Evolutionary conservation across 78 protist genomes (phyloP).

Genomic region (Dictyostelium discoideum): DNA sequence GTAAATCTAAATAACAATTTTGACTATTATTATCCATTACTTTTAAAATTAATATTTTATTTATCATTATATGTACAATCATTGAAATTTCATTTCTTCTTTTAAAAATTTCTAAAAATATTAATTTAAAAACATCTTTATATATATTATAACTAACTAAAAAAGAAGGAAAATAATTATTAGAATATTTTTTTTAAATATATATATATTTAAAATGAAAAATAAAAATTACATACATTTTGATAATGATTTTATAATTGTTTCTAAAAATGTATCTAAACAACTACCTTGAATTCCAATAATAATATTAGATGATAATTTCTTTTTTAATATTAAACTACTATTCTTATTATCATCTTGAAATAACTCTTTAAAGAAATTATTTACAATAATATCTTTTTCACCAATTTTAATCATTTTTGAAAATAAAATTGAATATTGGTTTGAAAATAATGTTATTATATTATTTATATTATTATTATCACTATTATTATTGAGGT

Average conservation of each 20-base stretch:
- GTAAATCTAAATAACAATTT: conserved; percentile 18
- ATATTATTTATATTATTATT: neutral
- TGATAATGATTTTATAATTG: neutral
- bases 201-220: neutral
- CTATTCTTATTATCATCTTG: neutral
- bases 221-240: neutral
- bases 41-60: conserved; percentile 17
- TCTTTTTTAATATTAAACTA: neutral
- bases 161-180: neutral
- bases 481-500: neutral
- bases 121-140: neutral
- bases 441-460: neutral
- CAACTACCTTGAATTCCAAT: conserved; percentile 16
- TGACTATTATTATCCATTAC: neutral
- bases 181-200: neutral
- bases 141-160: neutral
- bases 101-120: conserved; percentile 21
- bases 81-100: neutral
- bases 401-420: conserved; percentile 42
- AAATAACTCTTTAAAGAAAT: neutral
- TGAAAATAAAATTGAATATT: conserved; percentile 4
- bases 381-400: conserved; percentile 8
- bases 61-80: neutral
- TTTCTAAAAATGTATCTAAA: conserved; percentile 32
- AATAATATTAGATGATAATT: neutral